Evolutionary conservation across 306 rosid species (phyloP).

Genomic region (Cucurbita maxima): DNA sequence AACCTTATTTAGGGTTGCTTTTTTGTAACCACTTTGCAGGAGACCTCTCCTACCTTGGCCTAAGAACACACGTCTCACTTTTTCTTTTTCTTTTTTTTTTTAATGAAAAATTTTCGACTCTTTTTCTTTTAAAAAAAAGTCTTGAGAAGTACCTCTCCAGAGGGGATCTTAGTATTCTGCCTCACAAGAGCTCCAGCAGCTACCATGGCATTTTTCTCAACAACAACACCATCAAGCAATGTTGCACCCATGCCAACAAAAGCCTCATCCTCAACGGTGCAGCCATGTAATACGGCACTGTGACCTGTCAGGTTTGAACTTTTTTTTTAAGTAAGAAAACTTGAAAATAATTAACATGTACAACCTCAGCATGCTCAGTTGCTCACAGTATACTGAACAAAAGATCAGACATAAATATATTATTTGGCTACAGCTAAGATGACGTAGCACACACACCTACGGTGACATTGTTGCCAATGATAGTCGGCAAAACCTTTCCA

Average conservation of each 20-base stretch:
- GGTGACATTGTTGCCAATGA: conserved; percentile 82
- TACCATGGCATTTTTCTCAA: conserved; percentile 91
- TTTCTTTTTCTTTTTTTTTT: not conserved
- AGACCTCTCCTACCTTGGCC: not conserved
- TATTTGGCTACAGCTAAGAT: not conserved
- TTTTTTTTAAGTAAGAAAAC: not conserved
- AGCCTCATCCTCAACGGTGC: conserved; percentile 96
- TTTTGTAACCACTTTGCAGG: not conserved
- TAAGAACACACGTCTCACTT: not conserved
- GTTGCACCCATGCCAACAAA: conserved; percentile 96
- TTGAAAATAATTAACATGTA: not conserved
- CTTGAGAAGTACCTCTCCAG: conserved; percentile 53
- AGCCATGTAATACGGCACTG: conserved; percentile 83
- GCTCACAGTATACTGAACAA: not conserved
- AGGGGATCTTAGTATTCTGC: conserved; percentile 84
- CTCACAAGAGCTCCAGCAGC: conserved; percentile 97
- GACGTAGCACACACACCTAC: conserved; percentile 45
- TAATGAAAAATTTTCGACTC: too few relatives aligned
- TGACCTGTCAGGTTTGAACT: conserved; percentile 39
- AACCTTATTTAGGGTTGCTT: not conserved
- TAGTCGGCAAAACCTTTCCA: conserved; percentile 85
- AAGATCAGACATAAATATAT: not conserved
- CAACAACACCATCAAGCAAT: conserved; percentile 76
- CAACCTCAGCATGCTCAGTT: not conserved
- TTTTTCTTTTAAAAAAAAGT: not conserved